Base-by-base conservation (phyloP, 805 yeast species). In the Lachancea cidri region DNA sequence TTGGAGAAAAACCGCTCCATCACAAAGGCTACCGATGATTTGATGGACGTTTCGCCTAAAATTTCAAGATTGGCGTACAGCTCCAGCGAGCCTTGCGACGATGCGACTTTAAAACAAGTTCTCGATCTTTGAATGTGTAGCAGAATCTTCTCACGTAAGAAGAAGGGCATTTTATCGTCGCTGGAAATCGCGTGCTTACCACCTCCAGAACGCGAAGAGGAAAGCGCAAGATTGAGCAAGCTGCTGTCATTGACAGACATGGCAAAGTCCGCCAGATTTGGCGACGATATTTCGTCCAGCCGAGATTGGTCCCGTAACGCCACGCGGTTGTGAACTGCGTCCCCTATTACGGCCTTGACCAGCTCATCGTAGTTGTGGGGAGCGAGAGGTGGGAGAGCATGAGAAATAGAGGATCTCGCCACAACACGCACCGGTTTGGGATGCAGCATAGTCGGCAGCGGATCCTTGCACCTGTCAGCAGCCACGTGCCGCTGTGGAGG, bases 1-100 rank as follows among this genome's bases (percentile, higher is more conserved):
- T 72, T 72, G 20, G 67, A 67, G 53, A 81, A 79, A 48, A 78
- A 78, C 48, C 79, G 70, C 50, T 83, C 91, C 39, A 85, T 65
- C 9, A 83, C 74, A 52, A 74, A 76, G 3, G 83, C 70, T 4
- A 81, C 68, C 2, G 85, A 69, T 0, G 84, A 65, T 2, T 70
- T 55, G 2, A 81, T 67, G 3, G 81, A 68, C 5, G 75, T 62
- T 42, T 74, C 68, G 0, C 95, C 95, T 38, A 85, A 58, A 7
- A 60, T 67, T 51, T 73, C 76, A 4, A 81, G 54, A 47, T 78
- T 76, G 15, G 75, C 73, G 46, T 47, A 53, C 27, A 53, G 37
- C 16, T 57, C 57, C 18, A 48, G 39, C 16, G 55, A 46, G 2
- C 57, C 54, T 41, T 52, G 54, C 13, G 48, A 38, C 13, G 48